These are phyloP conservation scores for Suillus spraguei DNA, from an alignment of 768 basidiomycete genomes.

Conservation along the genomic window DNA sequence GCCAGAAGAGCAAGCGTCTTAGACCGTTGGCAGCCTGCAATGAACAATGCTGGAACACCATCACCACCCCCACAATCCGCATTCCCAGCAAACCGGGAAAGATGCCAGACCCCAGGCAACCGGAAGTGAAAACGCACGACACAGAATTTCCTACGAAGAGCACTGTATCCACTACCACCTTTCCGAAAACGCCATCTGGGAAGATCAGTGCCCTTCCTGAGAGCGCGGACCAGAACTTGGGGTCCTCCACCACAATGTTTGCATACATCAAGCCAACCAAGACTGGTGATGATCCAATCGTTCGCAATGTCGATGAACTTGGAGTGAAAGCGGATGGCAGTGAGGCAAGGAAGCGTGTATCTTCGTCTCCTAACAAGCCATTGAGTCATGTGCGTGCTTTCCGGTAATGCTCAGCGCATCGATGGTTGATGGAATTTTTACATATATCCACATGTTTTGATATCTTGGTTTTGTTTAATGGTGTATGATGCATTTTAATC, in stretches of 20 bases:
- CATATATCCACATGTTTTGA: conserved; percentile 12
- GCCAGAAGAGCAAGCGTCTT: conserved; percentile 53
- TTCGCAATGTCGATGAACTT: conserved; percentile 40
- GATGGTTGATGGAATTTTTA: conserved; percentile 43
- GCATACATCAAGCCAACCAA: conserved; percentile 57
- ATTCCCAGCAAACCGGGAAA: conserved; percentile 42
- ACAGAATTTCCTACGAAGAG: conserved; percentile 40
- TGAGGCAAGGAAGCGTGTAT: conserved; percentile 25
- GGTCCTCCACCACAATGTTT: conserved; percentile 78
- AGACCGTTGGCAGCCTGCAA: conserved; percentile 66
- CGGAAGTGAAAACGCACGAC: conserved; percentile 33
- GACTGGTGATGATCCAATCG: conserved; percentile 45
- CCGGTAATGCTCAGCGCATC: conserved; percentile 56
- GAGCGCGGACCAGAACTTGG: conserved; percentile 45
- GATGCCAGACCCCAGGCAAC: conserved; percentile 34
- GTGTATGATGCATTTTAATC: conserved; percentile 31
- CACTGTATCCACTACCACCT: conserved; percentile 42
- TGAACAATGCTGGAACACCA: conserved; percentile 34
- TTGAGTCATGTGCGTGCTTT: conserved; percentile 88
- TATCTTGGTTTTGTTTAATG: conserved; percentile 30
- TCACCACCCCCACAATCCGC: conserved; percentile 39
- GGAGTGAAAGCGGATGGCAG: conserved; percentile 43
- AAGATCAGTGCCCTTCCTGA: conserved; percentile 28
- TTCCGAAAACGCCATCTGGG: conserved; percentile 32
- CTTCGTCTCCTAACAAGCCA: conserved; percentile 59